Conservation (phyloP, 2,329 filamentous ascomycete species). For the Colletotrichum sublineola region DNA sequence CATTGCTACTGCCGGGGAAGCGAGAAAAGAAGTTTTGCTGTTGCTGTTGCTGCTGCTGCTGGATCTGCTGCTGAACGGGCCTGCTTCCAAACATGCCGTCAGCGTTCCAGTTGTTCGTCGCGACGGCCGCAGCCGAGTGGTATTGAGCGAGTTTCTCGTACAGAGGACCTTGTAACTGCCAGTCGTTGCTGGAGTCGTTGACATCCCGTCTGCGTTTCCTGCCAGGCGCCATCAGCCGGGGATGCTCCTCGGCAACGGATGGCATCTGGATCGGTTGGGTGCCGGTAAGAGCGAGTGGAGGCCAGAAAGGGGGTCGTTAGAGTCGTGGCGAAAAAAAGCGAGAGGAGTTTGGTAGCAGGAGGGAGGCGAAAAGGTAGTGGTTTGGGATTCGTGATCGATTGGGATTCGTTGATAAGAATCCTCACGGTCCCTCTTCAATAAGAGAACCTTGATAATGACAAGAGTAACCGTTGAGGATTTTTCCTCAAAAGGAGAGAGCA, state of each 20-base stretch:
- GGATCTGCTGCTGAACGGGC: conserved; percentile 38
- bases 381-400: not conserved
- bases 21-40: conserved; percentile 18
- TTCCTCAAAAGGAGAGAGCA: not conserved
- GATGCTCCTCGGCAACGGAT: conserved; percentile 42
- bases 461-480: conserved; percentile 3
- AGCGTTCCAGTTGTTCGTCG: conserved; percentile 36
- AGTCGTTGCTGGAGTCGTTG: conserved; percentile 35
- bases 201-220: conserved; percentile 43
- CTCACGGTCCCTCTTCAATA: not conserved
- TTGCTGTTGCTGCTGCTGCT: conserved; percentile 31
- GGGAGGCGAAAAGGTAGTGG: not conserved
- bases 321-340: not conserved
- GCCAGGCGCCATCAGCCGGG: conserved; percentile 33
- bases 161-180: conserved; percentile 36
- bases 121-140: conserved; percentile 25
- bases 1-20: conserved; percentile 27
- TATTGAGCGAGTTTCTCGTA: conserved; percentile 43
- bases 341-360: not conserved
- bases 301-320: not conserved
- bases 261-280: conserved; percentile 35
- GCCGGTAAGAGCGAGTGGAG: not conserved
- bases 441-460: not conserved
- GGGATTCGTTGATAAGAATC: conserved; percentile 19
- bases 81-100: conserved; percentile 40